Evolutionary conservation across 2,329 filamentous ascomycete genomes (phyloP), one percentile per base, ranked within the genome.

Genomic region (Aspergillus aculeatinus): DNA sequence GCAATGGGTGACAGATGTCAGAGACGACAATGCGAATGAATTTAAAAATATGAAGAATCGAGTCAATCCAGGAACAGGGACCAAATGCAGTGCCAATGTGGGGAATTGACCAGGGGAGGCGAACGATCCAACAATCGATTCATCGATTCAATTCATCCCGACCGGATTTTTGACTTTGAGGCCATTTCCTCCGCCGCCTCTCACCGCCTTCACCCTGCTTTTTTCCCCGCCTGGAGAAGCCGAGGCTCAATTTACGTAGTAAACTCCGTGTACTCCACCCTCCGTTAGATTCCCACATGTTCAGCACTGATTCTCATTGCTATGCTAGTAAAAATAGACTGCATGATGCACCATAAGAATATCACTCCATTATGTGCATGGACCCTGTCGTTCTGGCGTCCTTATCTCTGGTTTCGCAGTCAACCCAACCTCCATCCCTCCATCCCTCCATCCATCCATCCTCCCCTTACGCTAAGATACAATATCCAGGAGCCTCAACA

Each of bases 401-500:
- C 35, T 63, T 63, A 55, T 68, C 61, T 60, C 60, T 65, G 59
- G 44, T 51, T n/a, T 55, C 44, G 25, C 58, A 51, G 21, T 31
- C 27, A 29, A 29, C 27, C 16, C 39, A 49, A 63, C 51, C 60
- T 65, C 58, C 67, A 64, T 57, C 25, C 25, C 7, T 6, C 27
- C 27, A 27, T 6, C 27, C 27, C 7, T 27, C 27, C 27, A 27
- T 27, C 27, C 27, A 29, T 29, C 27, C 27, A 23, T 23, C 23
- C 23, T 62, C 62, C 66, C 66, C 63, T 68, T 62, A 68, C 67
- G 71, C 68, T 75, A 75, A 74, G 74, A 70, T 76, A 75, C 73
- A 76, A 68, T 70, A 73, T 64, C 69, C 58, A 68, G 57, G 58
- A 54, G 48, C 63, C 59, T 63, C 67, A 63, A 68, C 63, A 61